Conservation (phyloP, 2,329 filamentous ascomycete species). For the Botryotinia calthae region DNA sequence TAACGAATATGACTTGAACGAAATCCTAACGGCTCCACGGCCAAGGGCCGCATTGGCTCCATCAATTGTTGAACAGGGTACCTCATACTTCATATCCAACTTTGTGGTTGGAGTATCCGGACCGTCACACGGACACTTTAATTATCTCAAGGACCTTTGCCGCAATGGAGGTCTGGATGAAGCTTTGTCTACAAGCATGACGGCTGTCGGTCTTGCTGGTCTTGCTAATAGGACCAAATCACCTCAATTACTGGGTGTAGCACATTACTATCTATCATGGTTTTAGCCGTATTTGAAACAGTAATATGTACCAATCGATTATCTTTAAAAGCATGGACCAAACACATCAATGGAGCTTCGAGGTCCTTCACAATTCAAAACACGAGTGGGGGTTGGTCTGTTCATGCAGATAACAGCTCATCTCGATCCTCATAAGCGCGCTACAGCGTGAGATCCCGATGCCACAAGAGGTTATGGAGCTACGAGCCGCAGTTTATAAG, state of each 20-base stretch:
- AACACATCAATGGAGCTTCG: slow-evolving; percentile 55
- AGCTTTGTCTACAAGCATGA: slow-evolving; percentile 39
- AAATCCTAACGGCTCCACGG: background rate
- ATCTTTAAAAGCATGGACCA: slow-evolving; percentile 51
- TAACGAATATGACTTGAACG: slow-evolving; percentile 9
- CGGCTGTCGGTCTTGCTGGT: slow-evolving; percentile 51
- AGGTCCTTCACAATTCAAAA: slow-evolving; percentile 48
- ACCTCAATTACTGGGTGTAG: slow-evolving; percentile 45
- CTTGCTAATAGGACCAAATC: slow-evolving; percentile 42
- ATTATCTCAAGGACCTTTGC: slow-evolving; percentile 21
- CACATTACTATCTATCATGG: slow-evolving; percentile 52
- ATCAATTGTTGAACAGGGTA: slow-evolving; percentile 22
- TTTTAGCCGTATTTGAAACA: slow-evolving; percentile 53
- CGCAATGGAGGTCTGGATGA: slow-evolving; percentile 17
- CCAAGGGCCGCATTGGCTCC: background rate
- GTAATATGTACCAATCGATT: slow-evolving; percentile 43
- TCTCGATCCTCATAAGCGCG: background rate
- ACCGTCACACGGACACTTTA: slow-evolving; percentile 22
- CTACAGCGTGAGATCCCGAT: background rate
- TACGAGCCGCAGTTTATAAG: background rate
- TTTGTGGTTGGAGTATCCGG: slow-evolving; percentile 19
- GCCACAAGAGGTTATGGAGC: background rate
- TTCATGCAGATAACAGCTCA: background rate
- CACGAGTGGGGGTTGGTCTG: slow-evolving; percentile 41
- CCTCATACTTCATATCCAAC: slow-evolving; percentile 23